These are phyloP conservation scores for Eucalyptus microcorys DNA, from an alignment of 345 rosid species.

Conservation along the genomic window DNA sequence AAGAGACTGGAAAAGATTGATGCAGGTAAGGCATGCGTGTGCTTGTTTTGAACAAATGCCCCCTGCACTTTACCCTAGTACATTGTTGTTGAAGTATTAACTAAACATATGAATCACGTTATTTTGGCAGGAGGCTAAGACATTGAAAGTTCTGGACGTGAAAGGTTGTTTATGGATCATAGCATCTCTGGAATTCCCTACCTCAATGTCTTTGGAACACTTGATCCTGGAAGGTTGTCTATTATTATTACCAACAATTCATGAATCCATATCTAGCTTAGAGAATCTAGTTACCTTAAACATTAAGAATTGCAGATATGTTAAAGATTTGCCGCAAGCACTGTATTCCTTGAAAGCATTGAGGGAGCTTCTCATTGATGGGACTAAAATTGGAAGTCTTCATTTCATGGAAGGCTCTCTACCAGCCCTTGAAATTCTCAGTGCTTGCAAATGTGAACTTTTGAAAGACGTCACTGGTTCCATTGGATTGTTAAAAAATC, in stretches of 20 bases:
- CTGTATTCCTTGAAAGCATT: background rate
- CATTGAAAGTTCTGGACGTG: background rate
- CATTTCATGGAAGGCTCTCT: too few relatives aligned
- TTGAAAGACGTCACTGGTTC: too few relatives aligned
- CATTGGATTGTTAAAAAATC: too few relatives aligned
- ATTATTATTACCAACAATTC: accelerated
- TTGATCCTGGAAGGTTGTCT: background rate
- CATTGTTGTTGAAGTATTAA: too few relatives aligned
- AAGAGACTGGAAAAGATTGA: too few relatives aligned
- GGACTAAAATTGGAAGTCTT: background rate
- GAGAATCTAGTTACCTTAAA: background rate
- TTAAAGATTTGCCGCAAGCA: background rate
- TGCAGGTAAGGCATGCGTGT: too few relatives aligned
- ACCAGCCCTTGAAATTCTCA: too few relatives aligned
- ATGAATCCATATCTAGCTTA: background rate
- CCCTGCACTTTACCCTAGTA: too few relatives aligned
- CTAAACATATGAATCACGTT: background rate
- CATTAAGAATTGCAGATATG: accelerated
- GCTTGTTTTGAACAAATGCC: too few relatives aligned
- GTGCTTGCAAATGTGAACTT: too few relatives aligned
- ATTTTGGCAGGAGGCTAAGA: background rate
- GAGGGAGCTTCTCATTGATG: background rate
- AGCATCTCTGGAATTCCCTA: background rate
- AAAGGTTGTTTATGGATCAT: background rate
- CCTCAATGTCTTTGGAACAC: background rate